Conservation (phyloP, 129 eudicot genomes). For the Tanacetum coccineum region DNA sequence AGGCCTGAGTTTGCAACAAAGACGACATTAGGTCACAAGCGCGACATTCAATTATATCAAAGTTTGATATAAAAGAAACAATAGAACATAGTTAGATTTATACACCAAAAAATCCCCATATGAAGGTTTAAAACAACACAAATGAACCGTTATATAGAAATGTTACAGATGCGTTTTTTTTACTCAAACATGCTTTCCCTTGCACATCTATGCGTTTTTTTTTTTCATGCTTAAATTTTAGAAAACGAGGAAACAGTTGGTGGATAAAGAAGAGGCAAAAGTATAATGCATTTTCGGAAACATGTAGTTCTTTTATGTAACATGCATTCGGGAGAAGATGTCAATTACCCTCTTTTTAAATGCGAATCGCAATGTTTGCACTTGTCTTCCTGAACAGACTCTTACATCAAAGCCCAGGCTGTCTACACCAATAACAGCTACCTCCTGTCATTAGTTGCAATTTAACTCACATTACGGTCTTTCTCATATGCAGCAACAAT, state of each 20-base stretch:
- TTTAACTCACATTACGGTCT: constrained; percentile 1
- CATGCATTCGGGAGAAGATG: background rate
- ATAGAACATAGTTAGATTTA: background rate
- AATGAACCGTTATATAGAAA: no score
- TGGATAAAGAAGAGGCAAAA: no score
- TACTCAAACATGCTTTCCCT: no score
- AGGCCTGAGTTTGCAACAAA: constrained; percentile 53
- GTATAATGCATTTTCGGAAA: no score
- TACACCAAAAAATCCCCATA: background rate
- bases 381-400: constrained; percentile 90
- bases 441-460: constrained; percentile 62
- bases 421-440: constrained; percentile 84
- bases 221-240: no score
- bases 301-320: background rate
- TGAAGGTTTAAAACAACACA: no score
- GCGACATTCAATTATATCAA: background rate
- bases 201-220: no score
- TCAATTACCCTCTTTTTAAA: constrained; percentile 72
- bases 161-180: no score
- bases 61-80: background rate
- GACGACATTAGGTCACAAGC: background rate
- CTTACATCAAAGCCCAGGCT: constrained; percentile 90
- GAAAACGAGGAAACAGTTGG: no score
- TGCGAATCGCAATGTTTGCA: constrained; percentile 86
- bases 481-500: constrained; percentile 6